phyloP scores from a whole-genome alignment of 768 basidiomycete species.

The Boletus barrowsii region DNA sequence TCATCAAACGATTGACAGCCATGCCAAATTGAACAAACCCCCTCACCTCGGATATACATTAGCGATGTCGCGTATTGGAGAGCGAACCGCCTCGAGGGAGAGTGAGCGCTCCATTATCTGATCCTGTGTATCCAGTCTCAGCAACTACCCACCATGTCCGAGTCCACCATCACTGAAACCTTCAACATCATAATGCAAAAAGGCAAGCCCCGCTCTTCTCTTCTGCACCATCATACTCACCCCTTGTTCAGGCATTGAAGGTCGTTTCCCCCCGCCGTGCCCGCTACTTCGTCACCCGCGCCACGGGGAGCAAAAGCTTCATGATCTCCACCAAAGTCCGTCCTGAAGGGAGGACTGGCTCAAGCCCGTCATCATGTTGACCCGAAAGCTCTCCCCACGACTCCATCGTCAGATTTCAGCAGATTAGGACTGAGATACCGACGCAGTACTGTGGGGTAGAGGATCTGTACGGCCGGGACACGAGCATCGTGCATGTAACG shows the following conservation, averaged over 20 bases:
- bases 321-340: constrained; percentile 48
- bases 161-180: neutral
- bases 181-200: constrained; percentile 6
- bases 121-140: no score
- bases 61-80: no score
- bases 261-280: constrained; percentile 66
- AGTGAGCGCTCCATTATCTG: no score
- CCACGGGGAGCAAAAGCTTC: constrained; percentile 35
- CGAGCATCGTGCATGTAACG: constrained; percentile 37
- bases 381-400: constrained; percentile 47
- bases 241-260: constrained; percentile 28
- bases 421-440: constrained; percentile 51
- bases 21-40: no score
- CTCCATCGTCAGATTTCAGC: constrained; percentile 40
- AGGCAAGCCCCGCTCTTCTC: neutral
- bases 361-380: constrained; percentile 35
- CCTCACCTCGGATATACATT: no score
- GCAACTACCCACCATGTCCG: neutral
- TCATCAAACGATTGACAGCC: no score
- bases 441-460: constrained; percentile 45
- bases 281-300: constrained; percentile 48
- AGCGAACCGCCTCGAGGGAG: no score
- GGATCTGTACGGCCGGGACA: constrained; percentile 61
- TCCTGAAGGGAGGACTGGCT: constrained; percentile 41
- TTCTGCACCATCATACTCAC: neutral